A percentile compares a stretch with the other conserved stretches of the same genome.
Conservation (phyloP, 192 early-diverging fungal genomes). For the Backusella mclennaniae region DNA sequence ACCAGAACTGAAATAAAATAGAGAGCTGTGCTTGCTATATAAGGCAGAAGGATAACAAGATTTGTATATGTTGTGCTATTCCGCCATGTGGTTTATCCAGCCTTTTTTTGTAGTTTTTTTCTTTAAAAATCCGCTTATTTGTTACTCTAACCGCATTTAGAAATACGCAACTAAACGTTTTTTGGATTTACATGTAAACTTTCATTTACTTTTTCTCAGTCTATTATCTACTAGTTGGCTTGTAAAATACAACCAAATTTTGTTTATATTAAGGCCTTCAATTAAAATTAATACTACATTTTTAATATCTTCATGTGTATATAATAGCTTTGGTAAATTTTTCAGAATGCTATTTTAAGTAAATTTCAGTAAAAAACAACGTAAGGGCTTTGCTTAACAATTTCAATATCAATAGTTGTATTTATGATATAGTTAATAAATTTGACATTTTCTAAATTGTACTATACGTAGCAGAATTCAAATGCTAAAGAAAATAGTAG, state of each 20-base stretch:
- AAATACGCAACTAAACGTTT: background rate
- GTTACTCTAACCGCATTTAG: background rate
- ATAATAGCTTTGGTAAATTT: background rate
- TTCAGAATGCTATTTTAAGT: background rate
- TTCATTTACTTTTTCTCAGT: background rate
- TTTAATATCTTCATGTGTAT: background rate
- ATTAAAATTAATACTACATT: background rate
- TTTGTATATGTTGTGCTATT: background rate
- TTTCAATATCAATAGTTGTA: background rate
- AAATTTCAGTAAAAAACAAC: background rate
- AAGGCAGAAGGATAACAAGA: background rate
- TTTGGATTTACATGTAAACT: background rate
- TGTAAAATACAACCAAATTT: background rate
- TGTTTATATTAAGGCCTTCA: background rate
- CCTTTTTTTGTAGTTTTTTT: background rate
- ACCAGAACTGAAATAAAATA: background rate
- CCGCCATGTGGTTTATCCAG: background rate
- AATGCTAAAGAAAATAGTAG: background rate
- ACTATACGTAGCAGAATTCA: background rate
- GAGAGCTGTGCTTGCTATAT: background rate
- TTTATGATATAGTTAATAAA: background rate
- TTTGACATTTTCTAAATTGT: conserved; percentile 3
- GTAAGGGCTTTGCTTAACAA: background rate
- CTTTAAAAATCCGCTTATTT: background rate
- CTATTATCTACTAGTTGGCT: background rate